Percentiles rank a stretch among this genome's conserved stretches.
These are phyloP conservation scores for Gracilaria domingensis DNA, from an alignment of 23 red algal species.

Conservation along the genomic window DNA sequence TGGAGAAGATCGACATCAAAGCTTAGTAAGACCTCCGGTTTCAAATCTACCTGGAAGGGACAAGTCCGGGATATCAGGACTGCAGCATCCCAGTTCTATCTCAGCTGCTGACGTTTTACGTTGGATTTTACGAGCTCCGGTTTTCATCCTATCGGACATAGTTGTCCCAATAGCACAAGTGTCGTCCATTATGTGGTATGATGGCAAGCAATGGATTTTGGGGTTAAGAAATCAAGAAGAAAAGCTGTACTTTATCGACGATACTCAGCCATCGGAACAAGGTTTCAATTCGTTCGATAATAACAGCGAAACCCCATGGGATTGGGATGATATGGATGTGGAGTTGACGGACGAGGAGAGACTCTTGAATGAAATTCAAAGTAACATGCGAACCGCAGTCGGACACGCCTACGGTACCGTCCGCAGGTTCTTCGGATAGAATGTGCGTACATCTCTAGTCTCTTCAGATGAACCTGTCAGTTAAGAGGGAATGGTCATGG, in stretches of 20 bases:
- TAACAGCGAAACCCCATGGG: neutral
- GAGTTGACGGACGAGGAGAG: conserved; percentile 31
- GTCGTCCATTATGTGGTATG: conserved; percentile 36
- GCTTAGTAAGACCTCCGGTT: neutral
- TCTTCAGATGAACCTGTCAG: too few relatives aligned
- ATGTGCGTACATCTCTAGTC: too few relatives aligned
- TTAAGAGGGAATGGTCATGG: too few relatives aligned
- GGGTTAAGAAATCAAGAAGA: neutral
- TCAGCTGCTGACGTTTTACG: conserved; percentile 1
- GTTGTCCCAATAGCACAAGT: conserved; percentile 38
- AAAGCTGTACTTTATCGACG: conserved; percentile 11
- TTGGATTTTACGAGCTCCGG: neutral
- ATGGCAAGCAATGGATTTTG: conserved; percentile 26
- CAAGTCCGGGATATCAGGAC: neutral
- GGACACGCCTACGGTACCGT: neutral
- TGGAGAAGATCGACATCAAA: neutral
- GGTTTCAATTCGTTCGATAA: neutral
- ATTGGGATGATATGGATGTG: conserved; percentile 1
- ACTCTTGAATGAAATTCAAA: conserved; percentile 6
- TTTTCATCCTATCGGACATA: conserved; percentile 31
- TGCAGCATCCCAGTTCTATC: conserved; percentile 9
- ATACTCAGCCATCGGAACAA: neutral
- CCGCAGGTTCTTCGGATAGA: neutral
- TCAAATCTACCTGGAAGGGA: neutral
- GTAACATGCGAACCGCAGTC: neutral